Evolutionary conservation across 202 grass and related monocot species (phyloP).

Genomic region (Carex sylvatica): DNA sequence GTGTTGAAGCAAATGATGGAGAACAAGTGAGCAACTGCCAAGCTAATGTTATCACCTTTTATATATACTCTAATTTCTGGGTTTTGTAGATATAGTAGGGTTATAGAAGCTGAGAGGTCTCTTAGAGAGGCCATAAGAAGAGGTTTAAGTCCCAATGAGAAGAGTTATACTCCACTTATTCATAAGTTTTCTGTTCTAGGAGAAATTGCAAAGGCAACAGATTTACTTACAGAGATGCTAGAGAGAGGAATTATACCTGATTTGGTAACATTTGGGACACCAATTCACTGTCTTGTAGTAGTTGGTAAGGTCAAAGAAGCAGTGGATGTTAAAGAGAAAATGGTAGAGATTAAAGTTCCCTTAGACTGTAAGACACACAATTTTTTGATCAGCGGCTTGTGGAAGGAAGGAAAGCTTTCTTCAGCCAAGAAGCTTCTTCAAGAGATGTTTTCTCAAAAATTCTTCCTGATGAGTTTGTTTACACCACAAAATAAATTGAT

Average conservation of each 20-base stretch:
- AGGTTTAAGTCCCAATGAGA: conserved; percentile 49
- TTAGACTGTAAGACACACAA: conserved; percentile 75
- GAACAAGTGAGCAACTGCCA: conserved; percentile 32
- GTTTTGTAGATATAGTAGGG: conserved; percentile 38
- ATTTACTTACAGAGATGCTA: conserved; percentile 73
- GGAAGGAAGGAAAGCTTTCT: conserved; percentile 80
- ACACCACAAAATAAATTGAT: conserved; percentile 72
- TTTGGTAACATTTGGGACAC: conserved; percentile 52
- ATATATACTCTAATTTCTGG: conserved; percentile 69
- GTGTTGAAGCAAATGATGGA: conserved; percentile 63
- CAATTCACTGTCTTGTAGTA: conserved; percentile 75
- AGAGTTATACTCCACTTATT: conserved; percentile 66
- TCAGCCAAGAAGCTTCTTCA: conserved; percentile 62
- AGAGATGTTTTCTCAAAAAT: conserved; percentile 76
- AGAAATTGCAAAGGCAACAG: conserved; percentile 39
- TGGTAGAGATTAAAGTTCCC: conserved; percentile 47
- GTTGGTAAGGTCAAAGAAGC: conserved; percentile 49
- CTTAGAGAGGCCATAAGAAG: conserved; percentile 53
- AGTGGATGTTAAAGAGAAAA: conserved; percentile 55
- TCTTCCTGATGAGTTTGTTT: conserved; percentile 78
- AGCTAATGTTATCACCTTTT: conserved; percentile 55
- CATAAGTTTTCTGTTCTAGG: conserved; percentile 46
- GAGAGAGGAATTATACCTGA: conserved; percentile 54
- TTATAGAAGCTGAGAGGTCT: conserved; percentile 40
- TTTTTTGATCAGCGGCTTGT: conserved; percentile 63